Base-by-base conservation (phyloP, 768 basidiomycete genomes). In the Punctularia strigosozonata region DNA sequence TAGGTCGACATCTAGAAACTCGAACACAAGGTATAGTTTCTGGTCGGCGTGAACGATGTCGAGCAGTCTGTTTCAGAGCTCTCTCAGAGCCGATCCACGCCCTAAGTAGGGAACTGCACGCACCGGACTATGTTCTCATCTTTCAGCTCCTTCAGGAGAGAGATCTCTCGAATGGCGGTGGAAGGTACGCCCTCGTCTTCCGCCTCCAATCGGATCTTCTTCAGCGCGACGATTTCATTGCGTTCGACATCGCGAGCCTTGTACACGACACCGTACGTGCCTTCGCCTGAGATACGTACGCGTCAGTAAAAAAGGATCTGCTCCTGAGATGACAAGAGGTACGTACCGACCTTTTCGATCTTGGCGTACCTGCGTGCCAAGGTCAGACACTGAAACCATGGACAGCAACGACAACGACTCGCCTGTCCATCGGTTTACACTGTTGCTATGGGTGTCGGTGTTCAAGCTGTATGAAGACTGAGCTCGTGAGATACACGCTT, bases 161-260 rank as follows among this genome's bases (percentile, higher is more conserved):
- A 90, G 61, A 99, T 99, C 67, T 99, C 95, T 37, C 95, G 77
- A 53, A 99, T 99, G 40, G 94, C 92, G 4, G 95, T 99, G 46
- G 84, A 88, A 6, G 95, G 95, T 17, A 99, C 95, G 34, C 95
- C 95, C 59, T 99, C 95, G 54, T 99, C 95, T 60, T 98, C 95
- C 14, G 91, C 90, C 57, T 98, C 95, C 20, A 99, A 76, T 28
- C 95, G 68, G 56, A 99, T 98, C 72, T 99, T 99, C 77, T 99
- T 99, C 47, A 98, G 68, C 18, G 95, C 95, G 37, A 99, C 95
- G 48, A 97, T 78, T 49, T 77, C 62, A 56, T 83, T 83, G 6
- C 73, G 82, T 33, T 62, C 70, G 45, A 76, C 62, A 56, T 98
- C 92, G 48, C 78, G 75, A 28, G 94, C 94, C 61, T 97, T 95